These are phyloP conservation scores for Colletotrichum tabaci DNA, from an alignment of 2,329 filamentous ascomycete species.

Conservation along the genomic window DNA sequence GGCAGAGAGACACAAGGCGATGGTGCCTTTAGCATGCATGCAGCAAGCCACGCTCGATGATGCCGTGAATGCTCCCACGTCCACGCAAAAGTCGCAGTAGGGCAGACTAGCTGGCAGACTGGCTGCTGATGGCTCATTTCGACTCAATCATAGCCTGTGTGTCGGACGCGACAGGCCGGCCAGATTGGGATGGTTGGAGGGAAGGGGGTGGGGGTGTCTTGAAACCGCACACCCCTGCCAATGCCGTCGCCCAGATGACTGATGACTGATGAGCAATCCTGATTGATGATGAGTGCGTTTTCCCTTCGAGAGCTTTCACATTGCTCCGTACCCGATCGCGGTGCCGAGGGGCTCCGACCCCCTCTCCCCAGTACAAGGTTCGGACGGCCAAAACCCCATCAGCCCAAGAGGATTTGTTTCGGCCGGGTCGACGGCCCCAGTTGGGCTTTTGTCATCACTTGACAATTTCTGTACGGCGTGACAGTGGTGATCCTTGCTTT, in stretches of 20 bases:
- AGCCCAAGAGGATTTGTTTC: conserved; percentile 23
- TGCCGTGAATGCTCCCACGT: conserved; percentile 30
- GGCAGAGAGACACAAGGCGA: background rate
- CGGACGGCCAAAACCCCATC: conserved; percentile 13
- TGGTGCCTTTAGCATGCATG: conserved; percentile 25
- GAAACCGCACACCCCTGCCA: background rate
- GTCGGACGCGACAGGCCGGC: conserved; percentile 13
- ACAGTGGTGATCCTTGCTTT: conserved; percentile 1
- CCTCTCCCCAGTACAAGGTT: conserved; percentile 3
- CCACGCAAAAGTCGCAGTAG: conserved; percentile 19
- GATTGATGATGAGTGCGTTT: conserved; percentile 18
- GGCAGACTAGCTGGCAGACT: conserved; percentile 7
- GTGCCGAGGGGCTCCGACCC: conserved; percentile 34
- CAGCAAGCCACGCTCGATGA: conserved; percentile 39
- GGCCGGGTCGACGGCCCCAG: conserved; percentile 9
- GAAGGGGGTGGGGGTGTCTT: conserved; percentile 14
- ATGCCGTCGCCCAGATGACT: conserved; percentile 22
- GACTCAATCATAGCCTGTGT: conserved; percentile 13
- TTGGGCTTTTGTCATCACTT: conserved; percentile 28
- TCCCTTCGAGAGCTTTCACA: conserved; percentile 16
- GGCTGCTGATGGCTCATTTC: conserved; percentile 12
- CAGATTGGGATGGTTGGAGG: background rate
- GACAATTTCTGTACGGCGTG: conserved; percentile 23
- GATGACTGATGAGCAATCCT: conserved; percentile 36
- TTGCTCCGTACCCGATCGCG: conserved; percentile 25